A percentile compares a stretch with the other conserved stretches of the same genome.
These are phyloP conservation scores for Acacia acuminata DNA, from an alignment of 306 rosid species.

Conservation along the genomic window DNA sequence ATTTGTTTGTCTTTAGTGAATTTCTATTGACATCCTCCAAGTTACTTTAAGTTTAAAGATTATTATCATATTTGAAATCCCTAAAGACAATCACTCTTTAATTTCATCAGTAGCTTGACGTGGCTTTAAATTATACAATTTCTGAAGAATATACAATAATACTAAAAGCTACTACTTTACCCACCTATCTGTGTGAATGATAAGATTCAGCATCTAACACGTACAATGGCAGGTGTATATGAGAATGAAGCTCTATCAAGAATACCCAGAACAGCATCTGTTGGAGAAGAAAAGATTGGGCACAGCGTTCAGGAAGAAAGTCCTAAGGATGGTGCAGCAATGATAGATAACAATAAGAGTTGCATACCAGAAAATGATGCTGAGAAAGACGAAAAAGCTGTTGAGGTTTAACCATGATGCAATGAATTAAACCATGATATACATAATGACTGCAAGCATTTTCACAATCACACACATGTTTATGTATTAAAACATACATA, in stretches of 20 bases:
- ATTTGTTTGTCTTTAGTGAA: not conserved
- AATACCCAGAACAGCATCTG: not conserved
- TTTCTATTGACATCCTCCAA: constrained; percentile 8
- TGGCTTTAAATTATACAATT: not conserved
- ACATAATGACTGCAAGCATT: constrained; percentile 2
- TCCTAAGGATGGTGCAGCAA: constrained; percentile 25
- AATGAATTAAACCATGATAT: not conserved
- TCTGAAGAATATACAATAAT: not conserved
- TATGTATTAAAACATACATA: not conserved
- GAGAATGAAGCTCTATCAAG: constrained; percentile 20
- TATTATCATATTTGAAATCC: not conserved
- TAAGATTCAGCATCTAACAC: constrained; percentile 18
- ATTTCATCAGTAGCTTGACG: not conserved
- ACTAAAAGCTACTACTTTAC: not conserved
- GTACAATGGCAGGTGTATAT: constrained; percentile 18
- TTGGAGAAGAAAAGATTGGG: not conserved
- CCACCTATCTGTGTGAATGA: not conserved
- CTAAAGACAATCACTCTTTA: not conserved
- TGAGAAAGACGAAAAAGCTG: not conserved
- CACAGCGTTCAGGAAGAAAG: constrained; percentile 27
- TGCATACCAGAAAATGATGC: constrained; percentile 17
- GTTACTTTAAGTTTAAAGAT: not conserved
- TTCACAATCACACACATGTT: not conserved
- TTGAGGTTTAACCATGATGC: constrained; percentile 32
- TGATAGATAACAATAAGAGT: constrained; percentile 17